Evolutionary conservation across 1,139 yeast species (phyloP).

Genomic region (Debaryomycetaceae sp.): DNA sequence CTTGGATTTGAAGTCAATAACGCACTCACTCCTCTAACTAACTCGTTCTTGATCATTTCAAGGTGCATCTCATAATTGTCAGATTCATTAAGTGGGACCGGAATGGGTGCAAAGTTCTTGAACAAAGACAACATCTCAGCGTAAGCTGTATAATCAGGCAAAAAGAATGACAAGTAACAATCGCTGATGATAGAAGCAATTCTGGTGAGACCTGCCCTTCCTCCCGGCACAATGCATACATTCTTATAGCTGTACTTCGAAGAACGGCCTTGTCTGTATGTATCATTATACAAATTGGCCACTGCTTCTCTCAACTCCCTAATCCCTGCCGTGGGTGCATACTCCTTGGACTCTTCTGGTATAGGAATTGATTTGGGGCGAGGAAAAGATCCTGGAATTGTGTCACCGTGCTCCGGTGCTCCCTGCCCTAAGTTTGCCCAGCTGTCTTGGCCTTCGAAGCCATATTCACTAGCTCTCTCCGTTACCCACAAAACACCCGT

Average conservation of each 20-base stretch:
- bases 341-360: constrained; percentile 54
- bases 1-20: constrained; percentile 62
- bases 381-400: constrained; percentile 57
- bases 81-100: constrained; percentile 59
- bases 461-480: constrained; percentile 61
- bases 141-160: constrained; percentile 69
- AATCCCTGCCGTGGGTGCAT: constrained; percentile 65
- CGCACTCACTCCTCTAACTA: constrained; percentile 62
- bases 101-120: constrained; percentile 66
- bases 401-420: constrained; percentile 66
- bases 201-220: constrained; percentile 65
- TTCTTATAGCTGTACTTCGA: constrained; percentile 63
- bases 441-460: constrained; percentile 44
- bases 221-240: constrained; percentile 69
- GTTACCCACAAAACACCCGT: constrained; percentile 73
- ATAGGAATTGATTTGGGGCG: constrained; percentile 53
- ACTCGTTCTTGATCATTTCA: constrained; percentile 52
- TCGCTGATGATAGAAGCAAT: constrained; percentile 64
- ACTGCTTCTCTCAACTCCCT: constrained; percentile 58
- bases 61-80: constrained; percentile 61
- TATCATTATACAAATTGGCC: constrained; percentile 57
- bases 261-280: constrained; percentile 47
- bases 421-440: constrained; percentile 75
- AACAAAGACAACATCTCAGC: constrained; percentile 69
- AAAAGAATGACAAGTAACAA: constrained; percentile 59